Conservation (phyloP, 2,329 filamentous ascomycete species). For the Cordyceps cicadae region DNA sequence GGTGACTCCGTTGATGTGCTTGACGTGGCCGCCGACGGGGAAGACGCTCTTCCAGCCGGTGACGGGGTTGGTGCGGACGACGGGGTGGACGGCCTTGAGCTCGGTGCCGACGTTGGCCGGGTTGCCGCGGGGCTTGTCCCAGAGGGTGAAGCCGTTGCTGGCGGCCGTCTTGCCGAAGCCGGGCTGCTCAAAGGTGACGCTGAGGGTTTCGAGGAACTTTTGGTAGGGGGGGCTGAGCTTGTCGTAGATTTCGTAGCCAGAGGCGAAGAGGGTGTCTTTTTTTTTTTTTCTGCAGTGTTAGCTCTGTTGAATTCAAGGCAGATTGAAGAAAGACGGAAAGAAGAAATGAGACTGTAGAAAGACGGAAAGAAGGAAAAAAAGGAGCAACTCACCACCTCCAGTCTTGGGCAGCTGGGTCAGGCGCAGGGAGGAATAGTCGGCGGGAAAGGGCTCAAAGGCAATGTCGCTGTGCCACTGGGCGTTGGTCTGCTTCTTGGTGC, state of each 20-base stretch:
- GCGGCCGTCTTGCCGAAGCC: constrained; percentile 41
- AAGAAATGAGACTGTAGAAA: too few relatives aligned
- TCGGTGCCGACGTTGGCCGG: constrained; percentile 41
- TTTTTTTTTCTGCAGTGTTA: too few relatives aligned
- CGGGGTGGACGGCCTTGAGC: constrained; percentile 44
- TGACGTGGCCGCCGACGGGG: constrained; percentile 41
- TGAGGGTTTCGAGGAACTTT: constrained; percentile 50
- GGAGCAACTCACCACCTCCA: constrained; percentile 36
- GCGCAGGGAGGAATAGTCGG: constrained; percentile 53
- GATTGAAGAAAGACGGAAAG: too few relatives aligned
- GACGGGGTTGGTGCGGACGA: constrained; percentile 49
- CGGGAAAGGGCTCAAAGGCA: constrained; percentile 54
- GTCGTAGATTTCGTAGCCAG: constrained; percentile 59
- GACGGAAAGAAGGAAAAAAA: too few relatives aligned
- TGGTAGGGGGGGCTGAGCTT: constrained; percentile 49
- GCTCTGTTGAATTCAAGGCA: too few relatives aligned
- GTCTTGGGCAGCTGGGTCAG: constrained; percentile 46
- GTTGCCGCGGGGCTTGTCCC: constrained; percentile 36
- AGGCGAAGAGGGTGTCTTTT: constrained; percentile 55
- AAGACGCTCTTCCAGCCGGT: constrained; percentile 51
- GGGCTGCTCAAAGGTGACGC: constrained; percentile 44
- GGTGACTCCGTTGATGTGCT: constrained; percentile 42
- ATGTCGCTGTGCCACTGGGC: constrained; percentile 56
- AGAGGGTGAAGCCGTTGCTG: constrained; percentile 35
- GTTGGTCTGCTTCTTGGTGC: constrained; percentile 36